Percentiles rank a stretch among this genome's conserved stretches.
Conservation (phyloP, 2,329 filamentous ascomycete genomes). For the Macrophomina pseudophaseolina region DNA sequence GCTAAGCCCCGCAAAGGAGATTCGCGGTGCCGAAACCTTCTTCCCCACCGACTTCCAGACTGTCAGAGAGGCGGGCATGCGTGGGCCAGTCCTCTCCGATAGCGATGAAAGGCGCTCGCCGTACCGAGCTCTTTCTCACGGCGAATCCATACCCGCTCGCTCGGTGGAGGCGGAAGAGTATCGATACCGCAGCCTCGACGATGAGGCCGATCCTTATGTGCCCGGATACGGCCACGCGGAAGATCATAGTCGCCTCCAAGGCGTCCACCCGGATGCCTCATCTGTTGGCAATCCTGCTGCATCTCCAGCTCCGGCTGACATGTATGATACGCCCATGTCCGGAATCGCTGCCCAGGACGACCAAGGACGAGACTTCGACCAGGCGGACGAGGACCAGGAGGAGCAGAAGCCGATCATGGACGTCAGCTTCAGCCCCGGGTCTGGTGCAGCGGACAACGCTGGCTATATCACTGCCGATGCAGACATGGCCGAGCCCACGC, state of each 20-base stretch:
- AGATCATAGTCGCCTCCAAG: background rate
- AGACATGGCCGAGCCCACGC: background rate
- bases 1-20: background rate
- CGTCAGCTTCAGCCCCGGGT: background rate
- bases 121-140: background rate
- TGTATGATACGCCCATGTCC: background rate
- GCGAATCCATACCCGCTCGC: background rate
- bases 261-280: background rate
- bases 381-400: background rate
- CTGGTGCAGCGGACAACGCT: background rate
- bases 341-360: background rate
- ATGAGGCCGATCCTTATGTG: background rate
- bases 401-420: background rate
- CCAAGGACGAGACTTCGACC: background rate
- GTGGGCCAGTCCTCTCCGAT: background rate
- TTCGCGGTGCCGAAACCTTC: background rate
- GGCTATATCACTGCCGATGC: background rate
- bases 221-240: background rate
- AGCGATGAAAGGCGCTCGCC: background rate
- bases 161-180: background rate
- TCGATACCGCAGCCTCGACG: background rate
- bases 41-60: constrained; percentile 16
- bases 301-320: constrained; percentile 2
- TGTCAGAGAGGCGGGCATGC: background rate
- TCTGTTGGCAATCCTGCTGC: background rate